These are phyloP conservation scores for Senecio squalidus DNA, from an alignment of 140 eudicot genomes.

Conservation along the genomic window DNA sequence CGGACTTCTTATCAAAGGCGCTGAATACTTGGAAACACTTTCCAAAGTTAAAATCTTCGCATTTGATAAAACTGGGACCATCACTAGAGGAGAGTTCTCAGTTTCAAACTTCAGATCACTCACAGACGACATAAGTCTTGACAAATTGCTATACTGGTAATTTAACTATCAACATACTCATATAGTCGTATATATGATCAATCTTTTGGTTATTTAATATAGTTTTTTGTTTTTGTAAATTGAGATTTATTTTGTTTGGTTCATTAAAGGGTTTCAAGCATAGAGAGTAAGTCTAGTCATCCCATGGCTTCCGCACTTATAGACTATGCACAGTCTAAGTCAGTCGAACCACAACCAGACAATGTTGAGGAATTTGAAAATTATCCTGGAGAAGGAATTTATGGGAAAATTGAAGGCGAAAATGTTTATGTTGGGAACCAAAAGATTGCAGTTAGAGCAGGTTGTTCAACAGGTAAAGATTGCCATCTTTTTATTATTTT, in stretches of 20 bases:
- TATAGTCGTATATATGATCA: no score
- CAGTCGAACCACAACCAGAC: slow-evolving; percentile 59
- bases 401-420: slow-evolving; percentile 64
- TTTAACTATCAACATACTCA: not conserved
- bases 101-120: slow-evolving; percentile 52
- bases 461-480: slow-evolving; percentile 46
- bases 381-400: slow-evolving; percentile 93
- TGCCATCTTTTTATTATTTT: not conserved
- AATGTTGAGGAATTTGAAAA: slow-evolving; percentile 66
- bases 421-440: slow-evolving; percentile 63
- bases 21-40: slow-evolving; percentile 72
- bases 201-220: not conserved
- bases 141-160: slow-evolving; percentile 64
- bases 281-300: slow-evolving; percentile 91
- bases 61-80: slow-evolving; percentile 93
- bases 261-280: slow-evolving; percentile 69
- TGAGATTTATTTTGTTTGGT: not conserved
- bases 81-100: slow-evolving; percentile 81
- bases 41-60: slow-evolving; percentile 65
- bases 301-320: slow-evolving; percentile 86
- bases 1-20: slow-evolving; percentile 90
- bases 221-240: not conserved
- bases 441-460: slow-evolving; percentile 63
- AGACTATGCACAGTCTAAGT: slow-evolving; percentile 44
- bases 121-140: slow-evolving; percentile 29